Conservation (phyloP, 805 yeast genomes). For the Metschnikowia lochheadii region DNA sequence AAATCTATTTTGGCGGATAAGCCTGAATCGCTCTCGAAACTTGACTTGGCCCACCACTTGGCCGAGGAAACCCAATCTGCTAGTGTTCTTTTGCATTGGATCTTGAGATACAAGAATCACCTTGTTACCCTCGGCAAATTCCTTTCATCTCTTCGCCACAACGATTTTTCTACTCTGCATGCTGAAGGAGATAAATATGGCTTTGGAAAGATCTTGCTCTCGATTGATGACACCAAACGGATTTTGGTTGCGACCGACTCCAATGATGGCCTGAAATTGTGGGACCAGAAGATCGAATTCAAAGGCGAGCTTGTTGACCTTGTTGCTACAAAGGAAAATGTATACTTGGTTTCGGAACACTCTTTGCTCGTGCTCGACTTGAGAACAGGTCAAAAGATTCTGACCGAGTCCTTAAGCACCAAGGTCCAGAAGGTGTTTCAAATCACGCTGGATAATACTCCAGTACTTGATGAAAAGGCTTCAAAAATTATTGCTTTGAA, state of each 20-base stretch:
- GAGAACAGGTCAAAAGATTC: constrained; percentile 10
- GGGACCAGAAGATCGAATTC: constrained; percentile 4
- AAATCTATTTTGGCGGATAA: constrained; percentile 27
- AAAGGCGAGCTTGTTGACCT: constrained; percentile 4
- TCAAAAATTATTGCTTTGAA: constrained; percentile 11
- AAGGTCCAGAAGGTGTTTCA: constrained; percentile 7
- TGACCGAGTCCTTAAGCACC: neutral
- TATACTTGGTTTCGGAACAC: constrained; percentile 12
- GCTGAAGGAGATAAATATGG: constrained; percentile 25
- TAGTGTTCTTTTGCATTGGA: constrained; percentile 24
- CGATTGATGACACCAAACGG: constrained; percentile 19
- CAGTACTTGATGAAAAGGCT: neutral
- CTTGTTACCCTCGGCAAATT: constrained; percentile 31
- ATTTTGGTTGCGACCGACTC: constrained; percentile 12
- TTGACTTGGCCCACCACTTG: constrained; percentile 30
- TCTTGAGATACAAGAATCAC: constrained; percentile 29
- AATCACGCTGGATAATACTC: neutral
- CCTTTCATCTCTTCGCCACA: constrained; percentile 3
- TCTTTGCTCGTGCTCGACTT: constrained; percentile 12
- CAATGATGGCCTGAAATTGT: constrained; percentile 7
- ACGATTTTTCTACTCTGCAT: neutral
- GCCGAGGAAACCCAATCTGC: constrained; percentile 26
- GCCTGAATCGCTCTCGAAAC: constrained; percentile 26
- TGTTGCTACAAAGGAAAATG: constrained; percentile 3
- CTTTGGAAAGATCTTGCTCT: constrained; percentile 30